Percentiles rank a stretch among this genome's conserved stretches.
Conservation (phyloP, 164 flowering plant genomes). For the Echeveria elegans region DNA sequence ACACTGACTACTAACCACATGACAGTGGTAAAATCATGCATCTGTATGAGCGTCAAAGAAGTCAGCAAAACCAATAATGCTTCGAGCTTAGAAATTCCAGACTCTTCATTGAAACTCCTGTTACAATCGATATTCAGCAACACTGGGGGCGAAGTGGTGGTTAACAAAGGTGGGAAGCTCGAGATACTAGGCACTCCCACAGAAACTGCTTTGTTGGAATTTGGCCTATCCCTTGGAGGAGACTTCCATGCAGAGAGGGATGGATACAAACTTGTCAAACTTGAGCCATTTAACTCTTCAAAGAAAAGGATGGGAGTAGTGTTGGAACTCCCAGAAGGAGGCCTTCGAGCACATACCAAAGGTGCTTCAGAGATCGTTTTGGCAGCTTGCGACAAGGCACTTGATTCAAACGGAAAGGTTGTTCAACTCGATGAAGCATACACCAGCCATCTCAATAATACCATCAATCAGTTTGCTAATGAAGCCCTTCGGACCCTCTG, state of each 20-base stretch:
- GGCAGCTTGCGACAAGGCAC: constrained; percentile 57
- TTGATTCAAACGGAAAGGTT: constrained; percentile 49
- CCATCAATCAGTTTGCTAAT: constrained; percentile 53
- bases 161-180: constrained; percentile 36
- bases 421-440: constrained; percentile 51
- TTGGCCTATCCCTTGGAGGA: constrained; percentile 65
- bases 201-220: constrained; percentile 57
- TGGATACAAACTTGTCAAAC: constrained; percentile 40
- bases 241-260: constrained; percentile 45
- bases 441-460: constrained; percentile 28
- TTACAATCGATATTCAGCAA: constrained; percentile 58
- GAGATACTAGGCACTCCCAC: constrained; percentile 71
- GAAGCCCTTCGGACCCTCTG: constrained; percentile 79
- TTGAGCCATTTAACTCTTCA: constrained; percentile 76
- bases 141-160: constrained; percentile 70
- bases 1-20: constrained; percentile 68
- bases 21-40: constrained; percentile 77
- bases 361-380: constrained; percentile 80
- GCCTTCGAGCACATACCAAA: constrained; percentile 51
- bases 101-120: constrained; percentile 32
- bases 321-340: constrained; percentile 55
- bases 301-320: constrained; percentile 75
- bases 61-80: constrained; percentile 16
- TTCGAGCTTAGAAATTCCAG: constrained; percentile 38
- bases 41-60: constrained; percentile 47